Evolutionary conservation across 495 filamentous ascomycete genomes (phyloP).

Genomic region (Trichoderma parareesei): DNA sequence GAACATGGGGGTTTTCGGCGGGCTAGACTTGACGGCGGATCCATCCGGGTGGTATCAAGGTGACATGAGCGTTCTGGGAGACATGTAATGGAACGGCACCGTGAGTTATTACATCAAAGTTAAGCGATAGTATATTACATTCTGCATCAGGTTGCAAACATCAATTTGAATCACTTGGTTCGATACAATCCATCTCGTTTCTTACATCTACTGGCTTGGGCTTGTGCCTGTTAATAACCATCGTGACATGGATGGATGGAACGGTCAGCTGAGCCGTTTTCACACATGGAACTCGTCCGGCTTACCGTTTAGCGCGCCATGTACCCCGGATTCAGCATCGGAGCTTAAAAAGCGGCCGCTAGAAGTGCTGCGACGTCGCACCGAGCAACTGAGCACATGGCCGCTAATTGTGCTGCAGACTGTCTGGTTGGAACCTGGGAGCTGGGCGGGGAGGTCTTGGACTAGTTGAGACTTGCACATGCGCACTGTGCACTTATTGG

Average conservation of each 20-base stretch:
- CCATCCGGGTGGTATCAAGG: slow-evolving; percentile 1
- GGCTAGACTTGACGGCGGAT: neutral
- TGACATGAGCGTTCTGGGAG: neutral
- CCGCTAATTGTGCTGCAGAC: neutral
- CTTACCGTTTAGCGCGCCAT: neutral
- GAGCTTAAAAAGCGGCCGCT: slow-evolving; percentile 7
- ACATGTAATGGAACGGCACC: neutral
- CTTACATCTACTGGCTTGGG: neutral
- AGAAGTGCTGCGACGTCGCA: neutral
- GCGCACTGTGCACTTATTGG: too few relatives aligned
- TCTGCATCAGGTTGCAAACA: too few relatives aligned
- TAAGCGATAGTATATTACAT: too few relatives aligned
- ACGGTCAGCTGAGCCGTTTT: neutral
- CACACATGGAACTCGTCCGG: neutral
- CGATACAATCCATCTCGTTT: too few relatives aligned
- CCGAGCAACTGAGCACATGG: neutral
- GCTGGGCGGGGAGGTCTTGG: too few relatives aligned
- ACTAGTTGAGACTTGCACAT: too few relatives aligned
- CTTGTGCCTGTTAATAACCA: neutral
- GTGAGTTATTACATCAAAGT: neutral
- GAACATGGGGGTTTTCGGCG: neutral
- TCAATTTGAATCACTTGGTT: too few relatives aligned
- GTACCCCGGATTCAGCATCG: slow-evolving; percentile 6
- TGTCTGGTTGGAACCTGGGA: too few relatives aligned
- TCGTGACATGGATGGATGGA: neutral